A percentile compares a stretch with the other conserved stretches of the same genome.
These are phyloP conservation scores for Saturnispora sekii DNA, from an alignment of 805 yeast species.

Conservation along the genomic window DNA sequence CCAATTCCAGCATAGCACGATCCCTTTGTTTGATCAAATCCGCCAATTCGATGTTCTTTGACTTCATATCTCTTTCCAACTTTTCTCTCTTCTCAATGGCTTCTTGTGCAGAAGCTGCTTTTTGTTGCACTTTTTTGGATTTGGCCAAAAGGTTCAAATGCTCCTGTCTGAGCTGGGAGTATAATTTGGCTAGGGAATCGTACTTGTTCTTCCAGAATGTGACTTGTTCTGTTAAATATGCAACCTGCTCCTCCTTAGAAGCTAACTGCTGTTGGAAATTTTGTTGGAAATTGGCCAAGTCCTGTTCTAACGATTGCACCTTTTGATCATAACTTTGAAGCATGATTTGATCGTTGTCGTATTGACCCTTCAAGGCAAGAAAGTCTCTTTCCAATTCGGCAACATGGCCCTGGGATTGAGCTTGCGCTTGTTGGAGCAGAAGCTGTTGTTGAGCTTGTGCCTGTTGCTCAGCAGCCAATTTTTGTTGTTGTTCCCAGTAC, in stretches of 20 bases:
- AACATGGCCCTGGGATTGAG: conserved; percentile 68
- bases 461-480: conserved; percentile 58
- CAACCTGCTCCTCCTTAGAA: conserved; percentile 66
- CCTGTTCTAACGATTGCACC: conserved; percentile 72
- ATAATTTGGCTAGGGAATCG: conserved; percentile 80
- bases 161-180: conserved; percentile 86
- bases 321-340: conserved; percentile 81
- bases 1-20: conserved; percentile 75
- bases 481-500: conserved; percentile 66
- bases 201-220: conserved; percentile 76
- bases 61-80: conserved; percentile 71
- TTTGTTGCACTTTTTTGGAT: conserved; percentile 73
- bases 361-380: conserved; percentile 64
- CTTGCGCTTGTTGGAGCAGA: conserved; percentile 55
- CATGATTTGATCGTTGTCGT: conserved; percentile 75
- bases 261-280: conserved; percentile 65
- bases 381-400: conserved; percentile 78
- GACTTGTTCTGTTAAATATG: conserved; percentile 62
- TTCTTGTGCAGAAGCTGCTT: conserved; percentile 84
- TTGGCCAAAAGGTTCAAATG: conserved; percentile 70
- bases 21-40: conserved; percentile 74
- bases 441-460: conserved; percentile 62
- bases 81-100: conserved; percentile 76
- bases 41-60: conserved; percentile 80
- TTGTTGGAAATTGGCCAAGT: conserved; percentile 48